Conservation (phyloP, 495 filamentous ascomycete species). For the Lineolata rhizophorae region DNA sequence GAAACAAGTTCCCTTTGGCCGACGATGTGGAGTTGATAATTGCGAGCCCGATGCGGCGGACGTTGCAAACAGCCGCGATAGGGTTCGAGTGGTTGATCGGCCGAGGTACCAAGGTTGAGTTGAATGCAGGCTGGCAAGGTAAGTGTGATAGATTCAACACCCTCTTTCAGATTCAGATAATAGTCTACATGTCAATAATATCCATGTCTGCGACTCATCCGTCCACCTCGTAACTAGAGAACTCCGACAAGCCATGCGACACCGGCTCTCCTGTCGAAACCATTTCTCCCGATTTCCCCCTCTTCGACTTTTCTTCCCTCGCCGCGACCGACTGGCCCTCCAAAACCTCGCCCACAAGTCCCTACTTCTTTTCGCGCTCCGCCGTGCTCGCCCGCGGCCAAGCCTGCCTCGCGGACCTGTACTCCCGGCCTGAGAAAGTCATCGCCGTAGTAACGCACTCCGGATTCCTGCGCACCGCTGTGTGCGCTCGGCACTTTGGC, state of each 20-base stretch:
- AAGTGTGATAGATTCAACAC: conserved; percentile 3
- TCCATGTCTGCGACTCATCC: too few relatives aligned
- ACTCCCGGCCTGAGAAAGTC: conserved; percentile 31
- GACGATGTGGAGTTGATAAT: conserved; percentile 30
- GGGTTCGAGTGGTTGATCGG: conserved; percentile 27
- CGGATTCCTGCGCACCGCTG: conserved; percentile 27
- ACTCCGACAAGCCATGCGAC: conserved; percentile 33
- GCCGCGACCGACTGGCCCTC: conserved; percentile 24
- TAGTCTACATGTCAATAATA: too few relatives aligned
- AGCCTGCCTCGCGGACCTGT: conserved; percentile 23
- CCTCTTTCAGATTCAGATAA: too few relatives aligned
- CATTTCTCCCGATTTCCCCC: conserved; percentile 26
- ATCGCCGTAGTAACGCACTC: conserved; percentile 39
- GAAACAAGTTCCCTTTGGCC: conserved; percentile 23
- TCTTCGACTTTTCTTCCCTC: conserved; percentile 31
- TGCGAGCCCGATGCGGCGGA: conserved; percentile 34
- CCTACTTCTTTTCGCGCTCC: conserved; percentile 24
- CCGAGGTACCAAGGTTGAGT: conserved; percentile 26
- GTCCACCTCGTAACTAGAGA: conserved; percentile 23
- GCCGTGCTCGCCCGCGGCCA: conserved; percentile 28
- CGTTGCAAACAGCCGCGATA: conserved; percentile 31
- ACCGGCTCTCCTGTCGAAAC: conserved; percentile 23
- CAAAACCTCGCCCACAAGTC: conserved; percentile 8
- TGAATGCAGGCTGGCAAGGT: conserved; percentile 30
- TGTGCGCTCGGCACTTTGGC: conserved; percentile 25